phyloP scores from a whole-genome alignment of 2,329 filamentous ascomycete genomes.

The Penicillium sp. region DNA sequence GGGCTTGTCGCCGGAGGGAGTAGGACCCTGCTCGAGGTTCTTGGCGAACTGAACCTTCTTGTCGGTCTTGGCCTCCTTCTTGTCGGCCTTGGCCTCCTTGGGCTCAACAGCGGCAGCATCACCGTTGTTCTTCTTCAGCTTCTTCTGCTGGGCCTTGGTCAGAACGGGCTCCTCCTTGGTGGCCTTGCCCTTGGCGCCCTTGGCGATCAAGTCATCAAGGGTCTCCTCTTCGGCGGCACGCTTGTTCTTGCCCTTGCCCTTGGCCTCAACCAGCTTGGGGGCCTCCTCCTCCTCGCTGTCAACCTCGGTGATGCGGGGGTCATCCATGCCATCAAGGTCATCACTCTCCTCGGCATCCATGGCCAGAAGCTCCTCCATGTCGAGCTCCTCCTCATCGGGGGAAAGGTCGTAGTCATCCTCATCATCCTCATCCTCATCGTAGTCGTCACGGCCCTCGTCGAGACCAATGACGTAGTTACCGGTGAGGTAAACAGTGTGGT shows the following conservation, averaged over 20 bases:
- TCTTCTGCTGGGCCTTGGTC: constrained; percentile 97
- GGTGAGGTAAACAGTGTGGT: constrained; percentile 86
- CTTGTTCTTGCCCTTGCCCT: constrained; percentile 82
- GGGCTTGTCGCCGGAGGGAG: constrained; percentile 62
- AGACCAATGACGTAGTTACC: constrained; percentile 89
- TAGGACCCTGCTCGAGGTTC: constrained; percentile 96
- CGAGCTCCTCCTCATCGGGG: constrained; percentile 76
- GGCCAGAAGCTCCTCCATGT: constrained; percentile 53
- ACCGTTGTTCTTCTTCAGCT: constrained; percentile 97
- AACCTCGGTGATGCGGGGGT: constrained; percentile 82
- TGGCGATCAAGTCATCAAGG: constrained; percentile 84
- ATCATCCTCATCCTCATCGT: constrained; percentile 60
- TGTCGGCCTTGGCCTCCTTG: constrained; percentile 63
- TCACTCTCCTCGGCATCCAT: constrained; percentile 65
- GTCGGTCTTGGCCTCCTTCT: constrained; percentile 63
- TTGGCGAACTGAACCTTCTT: constrained; percentile 99
- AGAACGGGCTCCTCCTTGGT: constrained; percentile 66
- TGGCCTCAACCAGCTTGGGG: constrained; percentile 50
- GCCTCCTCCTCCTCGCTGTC: constrained; percentile 76
- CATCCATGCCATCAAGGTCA: constrained; percentile 73
- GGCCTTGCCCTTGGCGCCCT: constrained; percentile 59
- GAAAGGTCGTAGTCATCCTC: constrained; percentile 78
- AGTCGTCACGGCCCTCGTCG: constrained; percentile 49
- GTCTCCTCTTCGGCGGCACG: constrained; percentile 73
- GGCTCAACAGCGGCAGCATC: constrained; percentile 67